phyloP scores from a whole-genome alignment of 495 filamentous ascomycete genomes.

The Penicillium paxilli region DNA sequence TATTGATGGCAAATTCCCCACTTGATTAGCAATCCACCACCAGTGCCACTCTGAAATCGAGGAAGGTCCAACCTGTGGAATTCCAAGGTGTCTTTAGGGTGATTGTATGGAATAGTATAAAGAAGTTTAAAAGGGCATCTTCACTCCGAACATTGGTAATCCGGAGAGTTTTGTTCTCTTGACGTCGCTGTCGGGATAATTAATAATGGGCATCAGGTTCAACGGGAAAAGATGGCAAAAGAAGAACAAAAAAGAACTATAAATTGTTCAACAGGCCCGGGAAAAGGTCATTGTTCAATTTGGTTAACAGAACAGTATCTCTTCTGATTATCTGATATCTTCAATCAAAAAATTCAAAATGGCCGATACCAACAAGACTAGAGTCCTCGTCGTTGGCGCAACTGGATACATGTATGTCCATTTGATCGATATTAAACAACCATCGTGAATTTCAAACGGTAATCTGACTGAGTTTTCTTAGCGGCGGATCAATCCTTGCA shows the following conservation, averaged over 20 bases:
- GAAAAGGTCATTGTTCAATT: no score
- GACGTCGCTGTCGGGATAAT: neutral
- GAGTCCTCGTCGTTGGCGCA: conserved; percentile 1
- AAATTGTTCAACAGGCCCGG: no score
- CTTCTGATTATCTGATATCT: neutral
- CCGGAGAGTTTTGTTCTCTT: conserved; percentile 1
- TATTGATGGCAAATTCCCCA: neutral
- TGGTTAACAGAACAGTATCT: no score
- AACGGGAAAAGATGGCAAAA: neutral
- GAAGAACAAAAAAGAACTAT: no score
- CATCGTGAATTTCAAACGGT: neutral
- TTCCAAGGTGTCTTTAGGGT: neutral
- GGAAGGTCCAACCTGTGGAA: conserved; percentile 5
- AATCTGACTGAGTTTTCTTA: neutral
- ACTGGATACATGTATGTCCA: conserved; percentile 4
- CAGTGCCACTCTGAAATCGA: neutral
- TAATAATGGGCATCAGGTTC: conserved; percentile 1
- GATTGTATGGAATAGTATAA: neutral
- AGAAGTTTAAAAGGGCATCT: neutral
- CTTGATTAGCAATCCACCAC: conserved; percentile 2
- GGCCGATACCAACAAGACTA: neutral
- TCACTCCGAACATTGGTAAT: neutral
- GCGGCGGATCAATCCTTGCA: neutral
- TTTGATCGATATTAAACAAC: neutral
- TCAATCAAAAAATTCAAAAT: neutral